Conservation (phyloP, 306 rosid species). For the Cicer judaicum region DNA sequence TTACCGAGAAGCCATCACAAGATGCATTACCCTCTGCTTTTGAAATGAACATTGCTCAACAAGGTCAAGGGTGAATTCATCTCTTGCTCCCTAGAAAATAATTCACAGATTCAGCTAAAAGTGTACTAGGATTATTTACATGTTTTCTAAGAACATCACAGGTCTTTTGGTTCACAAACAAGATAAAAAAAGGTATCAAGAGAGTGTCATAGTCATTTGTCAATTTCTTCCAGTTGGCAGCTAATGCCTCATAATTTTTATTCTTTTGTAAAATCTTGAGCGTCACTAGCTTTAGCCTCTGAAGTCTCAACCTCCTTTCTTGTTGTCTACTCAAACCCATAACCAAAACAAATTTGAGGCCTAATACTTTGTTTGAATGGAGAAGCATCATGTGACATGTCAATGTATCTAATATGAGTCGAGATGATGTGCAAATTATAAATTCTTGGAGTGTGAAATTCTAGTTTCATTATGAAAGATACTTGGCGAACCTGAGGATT, state of each 20-base stretch:
- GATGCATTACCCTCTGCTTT: constrained; percentile 94
- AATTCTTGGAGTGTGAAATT: constrained; percentile 31
- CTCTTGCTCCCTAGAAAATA: constrained; percentile 71
- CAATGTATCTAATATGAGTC: constrained; percentile 21
- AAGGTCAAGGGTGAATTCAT: constrained; percentile 93
- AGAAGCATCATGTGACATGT: constrained; percentile 11
- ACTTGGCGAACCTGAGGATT: constrained; percentile 70
- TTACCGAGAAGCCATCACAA: constrained; percentile 85
- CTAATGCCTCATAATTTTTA: constrained; percentile 28
- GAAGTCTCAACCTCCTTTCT: constrained; percentile 27
- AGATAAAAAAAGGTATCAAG: background rate
- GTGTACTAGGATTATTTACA: constrained; percentile 12
- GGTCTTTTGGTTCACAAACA: constrained; percentile 11
- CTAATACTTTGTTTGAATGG: constrained; percentile 16
- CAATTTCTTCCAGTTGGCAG: constrained; percentile 30
- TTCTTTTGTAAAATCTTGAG: constrained; percentile 10
- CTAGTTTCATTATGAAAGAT: constrained; percentile 38
- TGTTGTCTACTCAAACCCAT: constrained; percentile 17
- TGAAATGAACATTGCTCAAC: constrained; percentile 94
- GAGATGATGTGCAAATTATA: constrained; percentile 14
- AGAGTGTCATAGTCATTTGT: constrained; percentile 8
- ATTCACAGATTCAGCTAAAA: constrained; percentile 37
- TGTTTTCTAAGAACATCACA: constrained; percentile 9
- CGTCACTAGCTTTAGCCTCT: constrained; percentile 1
- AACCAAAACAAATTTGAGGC: constrained; percentile 17